These are phyloP conservation scores for Colletotrichum lentis DNA, from an alignment of 2,329 filamentous ascomycete species.

Conservation along the genomic window DNA sequence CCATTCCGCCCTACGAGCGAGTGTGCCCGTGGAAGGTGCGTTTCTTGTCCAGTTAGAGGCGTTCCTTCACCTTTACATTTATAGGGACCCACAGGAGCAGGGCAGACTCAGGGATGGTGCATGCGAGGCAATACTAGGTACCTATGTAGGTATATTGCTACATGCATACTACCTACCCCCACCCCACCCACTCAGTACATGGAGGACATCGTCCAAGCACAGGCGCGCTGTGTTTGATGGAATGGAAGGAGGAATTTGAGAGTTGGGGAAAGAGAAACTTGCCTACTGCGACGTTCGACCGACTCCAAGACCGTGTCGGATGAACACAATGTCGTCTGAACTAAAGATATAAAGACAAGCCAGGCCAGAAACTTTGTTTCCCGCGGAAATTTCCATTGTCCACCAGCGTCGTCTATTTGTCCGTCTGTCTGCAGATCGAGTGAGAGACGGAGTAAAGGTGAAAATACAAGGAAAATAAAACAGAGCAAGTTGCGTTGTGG, in stretches of 20 bases:
- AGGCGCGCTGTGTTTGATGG: not conserved
- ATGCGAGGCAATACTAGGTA: slow-evolving; percentile 1
- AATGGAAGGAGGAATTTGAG: not conserved
- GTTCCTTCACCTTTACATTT: not conserved
- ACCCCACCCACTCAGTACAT: no score
- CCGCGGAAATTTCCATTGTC: not conserved
- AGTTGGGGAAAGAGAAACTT: no score
- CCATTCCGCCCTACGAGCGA: slow-evolving; percentile 31
- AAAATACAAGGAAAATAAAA: not conserved
- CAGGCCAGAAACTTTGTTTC: not conserved
- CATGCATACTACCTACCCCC: no score
- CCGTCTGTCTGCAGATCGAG: not conserved
- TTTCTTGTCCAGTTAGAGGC: slow-evolving; percentile 16
- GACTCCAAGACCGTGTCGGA: no score
- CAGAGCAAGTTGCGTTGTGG: slow-evolving; percentile 22
- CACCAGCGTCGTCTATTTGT: not conserved
- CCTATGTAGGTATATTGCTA: no score
- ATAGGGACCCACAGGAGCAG: slow-evolving; percentile 7
- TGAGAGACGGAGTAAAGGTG: not conserved
- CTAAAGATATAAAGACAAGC: not conserved
- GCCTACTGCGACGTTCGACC: no score
- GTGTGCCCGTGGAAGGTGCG: slow-evolving; percentile 14
- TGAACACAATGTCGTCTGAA: no score
- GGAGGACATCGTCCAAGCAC: not conserved
- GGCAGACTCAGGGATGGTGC: not conserved